Evolutionary conservation across 495 filamentous ascomycete species (phyloP).

Genomic region (Penicillium argentinense): DNA sequence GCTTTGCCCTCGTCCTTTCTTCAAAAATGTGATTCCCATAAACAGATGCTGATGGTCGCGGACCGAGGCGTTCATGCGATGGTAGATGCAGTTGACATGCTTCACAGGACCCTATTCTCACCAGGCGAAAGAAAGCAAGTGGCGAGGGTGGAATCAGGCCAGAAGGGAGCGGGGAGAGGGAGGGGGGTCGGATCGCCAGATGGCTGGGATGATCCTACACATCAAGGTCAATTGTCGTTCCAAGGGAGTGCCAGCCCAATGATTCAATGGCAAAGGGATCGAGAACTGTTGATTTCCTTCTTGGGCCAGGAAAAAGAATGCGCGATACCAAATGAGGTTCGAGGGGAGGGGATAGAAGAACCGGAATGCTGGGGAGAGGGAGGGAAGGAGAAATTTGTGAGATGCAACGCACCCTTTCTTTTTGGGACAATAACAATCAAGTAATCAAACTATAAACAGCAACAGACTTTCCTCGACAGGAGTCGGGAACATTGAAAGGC

Average conservation of each 20-base stretch:
- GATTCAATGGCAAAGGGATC: conserved; percentile 13
- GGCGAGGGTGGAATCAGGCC: conserved; percentile 13
- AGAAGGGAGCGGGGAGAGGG: conserved; percentile 12
- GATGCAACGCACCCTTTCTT: conserved; percentile 15
- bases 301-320: conserved; percentile 22
- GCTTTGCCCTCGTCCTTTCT: conserved; percentile 16
- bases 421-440: conserved; percentile 11
- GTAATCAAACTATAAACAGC: conserved; percentile 32
- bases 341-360: conserved; percentile 12
- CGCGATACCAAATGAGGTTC: conserved; percentile 23
- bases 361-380: conserved; percentile 37
- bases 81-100: conserved; percentile 34
- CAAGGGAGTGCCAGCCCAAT: conserved; percentile 2
- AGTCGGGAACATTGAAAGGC: conserved; percentile 19
- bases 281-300: conserved; percentile 1
- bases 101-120: conserved; percentile 15
- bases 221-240: conserved; percentile 27
- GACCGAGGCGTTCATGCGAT: conserved; percentile 35
- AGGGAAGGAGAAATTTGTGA: conserved; percentile 11
- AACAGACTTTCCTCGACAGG: conserved; percentile 20
- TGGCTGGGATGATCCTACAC: conserved; percentile 29
- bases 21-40: conserved; percentile 5
- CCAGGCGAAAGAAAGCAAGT: conserved; percentile 5
- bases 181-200: conserved; percentile 21
- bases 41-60: conserved; percentile 27